Conservation (phyloP, 2,329 filamentous ascomycete species). For the Aspergillus aculeatus region DNA sequence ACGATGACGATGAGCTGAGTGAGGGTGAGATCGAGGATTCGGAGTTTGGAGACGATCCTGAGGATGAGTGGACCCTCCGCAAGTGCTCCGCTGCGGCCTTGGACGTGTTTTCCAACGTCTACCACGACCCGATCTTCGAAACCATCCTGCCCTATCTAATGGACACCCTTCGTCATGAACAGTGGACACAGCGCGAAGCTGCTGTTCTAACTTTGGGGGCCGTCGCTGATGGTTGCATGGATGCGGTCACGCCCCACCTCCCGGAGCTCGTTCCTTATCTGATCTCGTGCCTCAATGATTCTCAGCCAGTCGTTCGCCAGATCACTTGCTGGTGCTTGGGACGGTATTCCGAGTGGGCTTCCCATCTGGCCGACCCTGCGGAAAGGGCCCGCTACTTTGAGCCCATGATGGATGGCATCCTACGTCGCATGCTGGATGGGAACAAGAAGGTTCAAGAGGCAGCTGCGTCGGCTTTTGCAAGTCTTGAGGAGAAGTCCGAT, state of each 20-base stretch:
- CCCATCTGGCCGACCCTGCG: slow-evolving; percentile 64
- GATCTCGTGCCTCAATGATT: slow-evolving; percentile 77
- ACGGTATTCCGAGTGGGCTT: slow-evolving; percentile 89
- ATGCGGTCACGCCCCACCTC: slow-evolving; percentile 83
- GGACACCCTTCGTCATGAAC: slow-evolving; percentile 78
- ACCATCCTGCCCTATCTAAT: slow-evolving; percentile 90
- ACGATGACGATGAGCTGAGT: slow-evolving; percentile 72
- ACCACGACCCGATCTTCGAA: slow-evolving; percentile 82
- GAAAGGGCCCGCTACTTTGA: slow-evolving; percentile 80
- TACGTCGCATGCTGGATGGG: slow-evolving; percentile 90
- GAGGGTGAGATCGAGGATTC: slow-evolving; percentile 84
- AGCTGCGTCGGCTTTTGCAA: slow-evolving; percentile 91
- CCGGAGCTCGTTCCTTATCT: slow-evolving; percentile 88
- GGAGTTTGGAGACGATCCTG: slow-evolving; percentile 70
- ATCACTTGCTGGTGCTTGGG: slow-evolving; percentile 98
- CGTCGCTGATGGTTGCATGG: slow-evolving; percentile 91
- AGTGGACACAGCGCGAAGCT: slow-evolving; percentile 91
- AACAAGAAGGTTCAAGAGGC: slow-evolving; percentile 99
- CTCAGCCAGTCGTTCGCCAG: slow-evolving; percentile 86
- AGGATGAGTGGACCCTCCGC: slow-evolving; percentile 90
- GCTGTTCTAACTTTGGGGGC: slow-evolving; percentile 92
- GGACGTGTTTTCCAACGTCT: slow-evolving; percentile 90
- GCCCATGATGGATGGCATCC: slow-evolving; percentile 94
- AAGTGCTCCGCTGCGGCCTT: slow-evolving; percentile 96
- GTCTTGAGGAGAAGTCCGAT: slow-evolving; percentile 89